Percentiles rank a stretch among this genome's conserved stretches.
phyloP scores from a whole-genome alignment of 2,329 filamentous ascomycete species.

The Didymella lethalis region DNA sequence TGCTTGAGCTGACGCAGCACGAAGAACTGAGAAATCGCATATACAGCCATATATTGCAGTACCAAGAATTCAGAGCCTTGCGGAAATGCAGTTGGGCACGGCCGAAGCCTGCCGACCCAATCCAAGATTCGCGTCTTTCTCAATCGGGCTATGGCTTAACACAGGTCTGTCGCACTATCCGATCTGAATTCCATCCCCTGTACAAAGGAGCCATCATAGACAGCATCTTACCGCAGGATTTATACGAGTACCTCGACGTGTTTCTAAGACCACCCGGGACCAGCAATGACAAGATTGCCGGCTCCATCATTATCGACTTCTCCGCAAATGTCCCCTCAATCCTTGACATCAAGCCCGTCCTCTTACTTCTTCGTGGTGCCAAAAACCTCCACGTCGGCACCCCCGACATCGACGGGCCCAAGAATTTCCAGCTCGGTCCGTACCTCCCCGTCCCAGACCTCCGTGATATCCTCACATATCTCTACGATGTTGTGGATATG shows the following conservation, averaged over 20 bases:
- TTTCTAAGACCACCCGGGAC: neutral
- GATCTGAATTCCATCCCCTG: slow-evolving; percentile 1
- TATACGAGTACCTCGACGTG: slow-evolving; percentile 5
- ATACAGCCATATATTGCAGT: neutral
- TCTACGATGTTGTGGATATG: slow-evolving; percentile 15
- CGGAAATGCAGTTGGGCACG: neutral
- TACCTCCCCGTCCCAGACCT: neutral
- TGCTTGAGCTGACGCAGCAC: neutral
- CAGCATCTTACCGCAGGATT: neutral
- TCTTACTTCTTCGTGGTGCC: neutral
- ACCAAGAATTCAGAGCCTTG: neutral
- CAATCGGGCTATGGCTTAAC: neutral
- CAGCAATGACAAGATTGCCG: neutral
- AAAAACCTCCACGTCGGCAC: neutral
- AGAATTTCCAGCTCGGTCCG: neutral
- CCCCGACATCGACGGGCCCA: neutral
- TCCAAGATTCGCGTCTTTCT: neutral
- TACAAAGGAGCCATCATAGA: neutral
- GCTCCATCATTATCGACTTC: slow-evolving; percentile 2
- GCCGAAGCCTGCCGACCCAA: neutral
- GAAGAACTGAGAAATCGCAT: slow-evolving; percentile 14
- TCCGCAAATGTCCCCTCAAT: neutral
- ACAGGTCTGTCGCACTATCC: slow-evolving; percentile 7
- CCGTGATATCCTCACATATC: neutral
- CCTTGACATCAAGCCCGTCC: slow-evolving; percentile 9